Evolutionary conservation across 345 rosid genomes (phyloP).

Genomic region (Moricandia arvensis): DNA sequence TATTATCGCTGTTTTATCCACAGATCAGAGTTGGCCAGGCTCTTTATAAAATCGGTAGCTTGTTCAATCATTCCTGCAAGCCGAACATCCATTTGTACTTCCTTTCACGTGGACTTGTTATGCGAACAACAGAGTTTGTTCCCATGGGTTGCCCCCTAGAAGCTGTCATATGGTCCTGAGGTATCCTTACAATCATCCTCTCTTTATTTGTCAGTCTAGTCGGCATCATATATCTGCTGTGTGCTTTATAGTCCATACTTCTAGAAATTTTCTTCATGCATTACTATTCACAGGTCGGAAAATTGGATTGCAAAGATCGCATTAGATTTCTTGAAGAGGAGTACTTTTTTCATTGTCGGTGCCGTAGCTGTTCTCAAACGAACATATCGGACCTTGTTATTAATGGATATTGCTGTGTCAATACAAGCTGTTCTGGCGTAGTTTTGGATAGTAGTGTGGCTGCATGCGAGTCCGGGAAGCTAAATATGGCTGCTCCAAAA

Average conservation of each 20-base stretch:
- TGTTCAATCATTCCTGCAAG: slow-evolving; percentile 89
- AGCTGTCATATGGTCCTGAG: slow-evolving; percentile 92
- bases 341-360: slow-evolving; percentile 67
- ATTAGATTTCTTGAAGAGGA: slow-evolving; percentile 64
- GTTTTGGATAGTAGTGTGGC: slow-evolving; percentile 48
- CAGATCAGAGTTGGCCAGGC: slow-evolving; percentile 85
- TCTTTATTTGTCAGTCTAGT: slow-evolving; percentile 1
- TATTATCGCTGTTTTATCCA: slow-evolving; percentile 17
- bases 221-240: neutral
- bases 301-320: slow-evolving; percentile 69
- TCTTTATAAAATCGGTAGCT: slow-evolving; percentile 62
- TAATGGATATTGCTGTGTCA: slow-evolving; percentile 61
- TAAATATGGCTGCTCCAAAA: slow-evolving; percentile 28
- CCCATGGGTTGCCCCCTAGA: slow-evolving; percentile 63
- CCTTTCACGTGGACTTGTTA: slow-evolving; percentile 65
- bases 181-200: slow-evolving; percentile 32
- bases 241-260: neutral
- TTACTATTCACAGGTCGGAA: slow-evolving; percentile 61
- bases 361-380: slow-evolving; percentile 64
- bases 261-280: neutral
- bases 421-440: slow-evolving; percentile 58
- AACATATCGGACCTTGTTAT: slow-evolving; percentile 67
- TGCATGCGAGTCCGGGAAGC: slow-evolving; percentile 44
- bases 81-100: slow-evolving; percentile 88
- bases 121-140: slow-evolving; percentile 63